Conservation (phyloP, 2,329 filamentous ascomycete genomes). For the Sporothrix luriei region DNA sequence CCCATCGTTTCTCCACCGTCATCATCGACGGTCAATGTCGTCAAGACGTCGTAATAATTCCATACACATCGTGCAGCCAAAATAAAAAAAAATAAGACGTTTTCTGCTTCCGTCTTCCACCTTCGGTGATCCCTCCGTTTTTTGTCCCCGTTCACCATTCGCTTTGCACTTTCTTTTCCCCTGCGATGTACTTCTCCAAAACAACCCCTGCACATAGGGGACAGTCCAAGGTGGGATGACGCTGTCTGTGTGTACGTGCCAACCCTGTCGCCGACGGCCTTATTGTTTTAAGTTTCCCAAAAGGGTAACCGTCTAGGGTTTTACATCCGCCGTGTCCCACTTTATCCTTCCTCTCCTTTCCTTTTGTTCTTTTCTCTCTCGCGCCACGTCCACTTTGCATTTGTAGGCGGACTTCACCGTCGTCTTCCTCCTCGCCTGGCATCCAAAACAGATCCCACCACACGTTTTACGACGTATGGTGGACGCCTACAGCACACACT, state of each 20-base stretch:
- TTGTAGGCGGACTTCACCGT: not conserved
- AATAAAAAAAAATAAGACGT: not conserved
- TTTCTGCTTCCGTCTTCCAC: not conserved
- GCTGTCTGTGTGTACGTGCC: conserved; percentile 36
- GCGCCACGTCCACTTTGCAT: not conserved
- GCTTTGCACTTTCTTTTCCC: not conserved
- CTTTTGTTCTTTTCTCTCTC: conserved; percentile 30
- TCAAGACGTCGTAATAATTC: not conserved
- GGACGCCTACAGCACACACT: not conserved
- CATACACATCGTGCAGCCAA: not conserved
- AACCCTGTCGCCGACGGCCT: conserved; percentile 34
- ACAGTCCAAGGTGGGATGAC: conserved; percentile 27
- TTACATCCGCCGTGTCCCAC: conserved; percentile 10
- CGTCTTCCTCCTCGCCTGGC: not conserved
- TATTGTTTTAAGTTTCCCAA: conserved; percentile 39
- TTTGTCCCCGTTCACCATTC: not conserved
- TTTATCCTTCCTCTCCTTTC: conserved; percentile 37
- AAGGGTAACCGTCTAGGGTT: conserved; percentile 20
- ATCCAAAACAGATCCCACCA: conserved; percentile 1
- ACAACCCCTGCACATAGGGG: not conserved
- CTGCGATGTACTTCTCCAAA: not conserved
- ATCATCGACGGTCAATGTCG: not conserved
- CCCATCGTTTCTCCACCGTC: not conserved
- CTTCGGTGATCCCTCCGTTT: not conserved
- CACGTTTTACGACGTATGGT: not conserved